Percentiles rank a stretch among this genome's conserved stretches.
phyloP scores from a whole-genome alignment of 176 grass and related monocot genomes.

The Hordeum vulgare region DNA sequence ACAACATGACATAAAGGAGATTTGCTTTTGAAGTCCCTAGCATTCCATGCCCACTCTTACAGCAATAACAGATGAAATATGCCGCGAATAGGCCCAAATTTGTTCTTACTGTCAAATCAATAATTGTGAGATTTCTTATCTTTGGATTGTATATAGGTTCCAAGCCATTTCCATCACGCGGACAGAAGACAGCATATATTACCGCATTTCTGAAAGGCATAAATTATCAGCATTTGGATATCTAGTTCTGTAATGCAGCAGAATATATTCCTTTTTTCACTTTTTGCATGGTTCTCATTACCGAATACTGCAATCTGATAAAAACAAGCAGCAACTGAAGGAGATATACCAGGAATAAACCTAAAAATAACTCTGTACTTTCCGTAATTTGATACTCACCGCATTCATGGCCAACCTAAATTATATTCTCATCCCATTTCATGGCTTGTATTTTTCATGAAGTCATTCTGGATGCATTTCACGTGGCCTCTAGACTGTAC shows the following conservation, averaged over 20 bases:
- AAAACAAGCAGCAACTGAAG: background rate
- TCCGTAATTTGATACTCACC: background rate
- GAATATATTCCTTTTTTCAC: slow-evolving; percentile 5
- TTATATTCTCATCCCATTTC: background rate
- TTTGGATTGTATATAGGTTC: slow-evolving; percentile 13
- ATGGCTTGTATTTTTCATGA: background rate
- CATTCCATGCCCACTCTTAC: background rate
- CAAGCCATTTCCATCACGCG: background rate
- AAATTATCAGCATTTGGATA: slow-evolving; percentile 6
- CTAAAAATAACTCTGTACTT: background rate
- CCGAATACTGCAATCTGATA: slow-evolving; percentile 8
- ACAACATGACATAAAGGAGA: background rate
- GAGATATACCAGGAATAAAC: slow-evolving; percentile 27
- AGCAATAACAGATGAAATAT: slow-evolving; percentile 30
- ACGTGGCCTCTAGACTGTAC: background rate
- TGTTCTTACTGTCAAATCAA: background rate
- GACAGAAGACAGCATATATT: background rate
- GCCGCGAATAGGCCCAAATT: slow-evolving; percentile 9
- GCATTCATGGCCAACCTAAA: background rate
- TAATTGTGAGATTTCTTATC: slow-evolving; percentile 19
- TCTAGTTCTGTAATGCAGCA: background rate
- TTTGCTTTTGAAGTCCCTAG: slow-evolving; percentile 8
- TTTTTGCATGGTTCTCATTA: background rate
- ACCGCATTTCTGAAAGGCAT: background rate
- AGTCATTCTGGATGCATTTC: background rate